phyloP scores from a whole-genome alignment of 2,329 filamentous ascomycete species.

The Bipolaris zeicola region DNA sequence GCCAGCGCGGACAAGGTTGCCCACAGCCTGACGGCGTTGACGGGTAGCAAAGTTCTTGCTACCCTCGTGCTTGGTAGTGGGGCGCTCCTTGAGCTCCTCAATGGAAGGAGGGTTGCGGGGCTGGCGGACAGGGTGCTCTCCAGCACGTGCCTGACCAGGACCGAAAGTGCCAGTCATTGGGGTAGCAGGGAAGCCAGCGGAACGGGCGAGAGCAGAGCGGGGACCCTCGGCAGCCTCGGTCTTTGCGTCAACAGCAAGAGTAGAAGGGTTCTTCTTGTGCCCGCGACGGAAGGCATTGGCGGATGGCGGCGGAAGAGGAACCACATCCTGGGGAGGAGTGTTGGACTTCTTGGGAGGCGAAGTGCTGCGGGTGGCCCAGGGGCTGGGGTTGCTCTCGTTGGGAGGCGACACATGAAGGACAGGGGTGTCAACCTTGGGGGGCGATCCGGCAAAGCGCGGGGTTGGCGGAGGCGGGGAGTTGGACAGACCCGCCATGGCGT shows the following conservation, averaged over 20 bases:
- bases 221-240: slow-evolving; percentile 67
- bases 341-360: slow-evolving; percentile 67
- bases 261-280: slow-evolving; percentile 83
- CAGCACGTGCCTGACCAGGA: slow-evolving; percentile 88
- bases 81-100: slow-evolving; percentile 87
- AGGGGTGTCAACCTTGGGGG: slow-evolving; percentile 51
- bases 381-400: slow-evolving; percentile 60
- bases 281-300: slow-evolving; percentile 91
- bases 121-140: slow-evolving; percentile 92
- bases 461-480: slow-evolving; percentile 58
- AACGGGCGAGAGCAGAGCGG: slow-evolving; percentile 67
- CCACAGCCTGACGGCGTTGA: slow-evolving; percentile 87
- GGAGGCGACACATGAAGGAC: slow-evolving; percentile 84
- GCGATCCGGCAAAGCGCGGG: slow-evolving; percentile 44
- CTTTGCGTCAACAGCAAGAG: slow-evolving; percentile 65
- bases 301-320: slow-evolving; percentile 83
- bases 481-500: slow-evolving; percentile 42
- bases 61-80: slow-evolving; percentile 90
- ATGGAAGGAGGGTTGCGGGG: slow-evolving; percentile 89
- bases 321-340: slow-evolving; percentile 70
- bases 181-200: slow-evolving; percentile 73
- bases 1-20: slow-evolving; percentile 89
- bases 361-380: slow-evolving; percentile 64
- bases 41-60: slow-evolving; percentile 97
- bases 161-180: slow-evolving; percentile 86